Evolutionary conservation across 768 basidiomycete genomes (phyloP).

Genomic region (Suillus lakei): DNA sequence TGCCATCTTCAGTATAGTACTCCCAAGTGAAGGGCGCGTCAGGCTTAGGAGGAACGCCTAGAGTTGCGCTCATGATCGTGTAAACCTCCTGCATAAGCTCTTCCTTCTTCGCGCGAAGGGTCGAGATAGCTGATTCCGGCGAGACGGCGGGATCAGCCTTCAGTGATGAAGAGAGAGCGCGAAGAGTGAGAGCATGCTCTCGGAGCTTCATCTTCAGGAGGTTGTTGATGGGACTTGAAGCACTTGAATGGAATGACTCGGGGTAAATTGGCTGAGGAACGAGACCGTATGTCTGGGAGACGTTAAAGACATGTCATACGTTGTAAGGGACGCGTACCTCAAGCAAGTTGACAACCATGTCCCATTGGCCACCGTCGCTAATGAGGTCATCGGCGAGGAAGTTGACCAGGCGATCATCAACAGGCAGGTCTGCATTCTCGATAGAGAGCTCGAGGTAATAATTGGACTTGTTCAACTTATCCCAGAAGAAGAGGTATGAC

Average conservation of each 20-base stretch:
- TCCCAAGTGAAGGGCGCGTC: slow-evolving; percentile 83
- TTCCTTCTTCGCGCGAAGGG: slow-evolving; percentile 84
- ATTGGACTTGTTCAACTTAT: slow-evolving; percentile 90
- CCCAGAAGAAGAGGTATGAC: slow-evolving; percentile 95
- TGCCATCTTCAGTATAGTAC: slow-evolving; percentile 82
- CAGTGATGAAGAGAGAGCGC: slow-evolving; percentile 61
- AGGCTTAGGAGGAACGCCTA: slow-evolving; percentile 84
- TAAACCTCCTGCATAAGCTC: slow-evolving; percentile 85
- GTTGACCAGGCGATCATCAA: slow-evolving; percentile 83
- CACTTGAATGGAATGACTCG: slow-evolving; percentile 82
- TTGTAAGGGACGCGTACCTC: slow-evolving; percentile 44
- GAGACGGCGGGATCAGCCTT: slow-evolving; percentile 48
- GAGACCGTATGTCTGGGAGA: slow-evolving; percentile 72
- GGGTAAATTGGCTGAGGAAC: slow-evolving; percentile 85
- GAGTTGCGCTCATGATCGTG: slow-evolving; percentile 79
- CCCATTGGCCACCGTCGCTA: slow-evolving; percentile 94
- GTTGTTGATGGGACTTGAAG: slow-evolving; percentile 71
- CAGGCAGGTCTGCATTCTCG: slow-evolving; percentile 74
- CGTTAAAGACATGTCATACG: slow-evolving; percentile 15
- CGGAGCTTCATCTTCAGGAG: slow-evolving; percentile 91
- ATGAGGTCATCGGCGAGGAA: slow-evolving; percentile 80
- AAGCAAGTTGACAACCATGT: slow-evolving; percentile 80
- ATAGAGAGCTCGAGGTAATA: slow-evolving; percentile 91
- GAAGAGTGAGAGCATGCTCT: slow-evolving; percentile 86
- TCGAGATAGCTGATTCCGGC: slow-evolving; percentile 49